phyloP scores from a whole-genome alignment of 768 basidiomycete genomes.

The Kwoniella botswanensis region DNA sequence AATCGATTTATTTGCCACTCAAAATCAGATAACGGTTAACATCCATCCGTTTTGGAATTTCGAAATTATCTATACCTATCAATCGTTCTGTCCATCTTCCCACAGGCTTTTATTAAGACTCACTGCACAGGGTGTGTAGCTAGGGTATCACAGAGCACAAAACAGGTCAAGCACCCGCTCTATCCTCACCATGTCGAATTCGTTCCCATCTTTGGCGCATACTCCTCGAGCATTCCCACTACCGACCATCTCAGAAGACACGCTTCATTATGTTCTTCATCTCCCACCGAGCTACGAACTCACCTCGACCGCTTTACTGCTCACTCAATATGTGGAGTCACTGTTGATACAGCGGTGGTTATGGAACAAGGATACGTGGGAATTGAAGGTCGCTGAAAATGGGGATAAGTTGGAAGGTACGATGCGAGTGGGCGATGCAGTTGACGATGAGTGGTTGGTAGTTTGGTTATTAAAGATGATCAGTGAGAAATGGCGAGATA shows the following conservation, averaged over 20 bases:
- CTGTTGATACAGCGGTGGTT: slow-evolving; percentile 61
- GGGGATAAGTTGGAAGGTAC: slow-evolving; percentile 70
- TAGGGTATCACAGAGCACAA: not conserved
- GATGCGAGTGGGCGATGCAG: slow-evolving; percentile 90
- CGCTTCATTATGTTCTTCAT: slow-evolving; percentile 76
- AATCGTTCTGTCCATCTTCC: not conserved
- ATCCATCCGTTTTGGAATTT: not conserved
- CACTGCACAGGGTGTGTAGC: too few relatives aligned
- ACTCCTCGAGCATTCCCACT: slow-evolving; percentile 59
- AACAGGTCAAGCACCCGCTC: not conserved
- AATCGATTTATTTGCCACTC: slow-evolving; percentile 21
- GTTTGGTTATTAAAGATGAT: slow-evolving; percentile 87
- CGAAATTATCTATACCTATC: not conserved
- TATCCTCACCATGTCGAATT: slow-evolving; percentile 18
- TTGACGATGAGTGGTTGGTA: slow-evolving; percentile 97
- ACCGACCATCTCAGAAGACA: slow-evolving; percentile 83
- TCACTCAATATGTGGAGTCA: slow-evolving; percentile 66
- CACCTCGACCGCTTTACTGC: slow-evolving; percentile 64
- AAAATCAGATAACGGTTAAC: slow-evolving; percentile 9
- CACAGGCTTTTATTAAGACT: not conserved
- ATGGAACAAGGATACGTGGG: slow-evolving; percentile 58
- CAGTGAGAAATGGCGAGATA: slow-evolving; percentile 72
- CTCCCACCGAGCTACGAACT: slow-evolving; percentile 61
- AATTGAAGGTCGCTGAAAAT: slow-evolving; percentile 40
- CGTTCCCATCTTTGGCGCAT: slow-evolving; percentile 33